These are phyloP conservation scores for Ananas comosus DNA, from an alignment of 176 grass and related monocot genomes.

Conservation along the genomic window DNA sequence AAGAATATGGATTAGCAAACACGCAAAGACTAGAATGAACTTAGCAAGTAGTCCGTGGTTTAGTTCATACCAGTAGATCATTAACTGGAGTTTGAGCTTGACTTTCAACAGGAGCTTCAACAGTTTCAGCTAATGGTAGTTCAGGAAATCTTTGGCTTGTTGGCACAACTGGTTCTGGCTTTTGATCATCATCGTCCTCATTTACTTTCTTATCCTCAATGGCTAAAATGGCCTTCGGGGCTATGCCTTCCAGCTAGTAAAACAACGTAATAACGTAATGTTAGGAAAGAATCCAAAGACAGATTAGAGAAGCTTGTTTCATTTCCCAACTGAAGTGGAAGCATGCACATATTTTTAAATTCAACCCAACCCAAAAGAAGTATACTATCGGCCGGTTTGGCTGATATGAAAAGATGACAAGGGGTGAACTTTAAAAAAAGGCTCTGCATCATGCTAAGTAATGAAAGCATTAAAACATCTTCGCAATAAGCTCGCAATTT, in stretches of 20 bases:
- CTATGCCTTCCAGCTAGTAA: not conserved
- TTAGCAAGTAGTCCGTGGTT: not conserved
- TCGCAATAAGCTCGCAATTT: too few species aligned
- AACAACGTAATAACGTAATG: not conserved
- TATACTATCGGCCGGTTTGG: too few species aligned
- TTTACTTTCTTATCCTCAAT: slow-evolving; percentile 3
- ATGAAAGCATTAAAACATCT: not conserved
- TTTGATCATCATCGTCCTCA: not conserved
- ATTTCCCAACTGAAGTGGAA: not conserved
- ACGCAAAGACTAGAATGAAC: not conserved
- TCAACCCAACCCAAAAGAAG: not conserved
- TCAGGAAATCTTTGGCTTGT: not conserved
- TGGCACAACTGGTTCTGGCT: not conserved
- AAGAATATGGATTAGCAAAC: not conserved
- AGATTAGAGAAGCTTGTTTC: not conserved
- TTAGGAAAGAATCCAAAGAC: not conserved
- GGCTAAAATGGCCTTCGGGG: slow-evolving; percentile 2
- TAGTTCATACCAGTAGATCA: slow-evolving; percentile 19
- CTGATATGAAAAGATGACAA: too few species aligned
- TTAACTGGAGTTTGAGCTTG: not conserved
- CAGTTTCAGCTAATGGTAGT: not conserved
- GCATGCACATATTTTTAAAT: not conserved
- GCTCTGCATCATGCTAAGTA: not conserved
- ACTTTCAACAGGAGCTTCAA: not conserved
- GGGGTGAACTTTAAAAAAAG: not conserved